Percentiles rank a stretch among this genome's conserved stretches.
phyloP scores from a whole-genome alignment of 1,284 basidiomycete species.

The Fomitiporia mediterranea region DNA sequence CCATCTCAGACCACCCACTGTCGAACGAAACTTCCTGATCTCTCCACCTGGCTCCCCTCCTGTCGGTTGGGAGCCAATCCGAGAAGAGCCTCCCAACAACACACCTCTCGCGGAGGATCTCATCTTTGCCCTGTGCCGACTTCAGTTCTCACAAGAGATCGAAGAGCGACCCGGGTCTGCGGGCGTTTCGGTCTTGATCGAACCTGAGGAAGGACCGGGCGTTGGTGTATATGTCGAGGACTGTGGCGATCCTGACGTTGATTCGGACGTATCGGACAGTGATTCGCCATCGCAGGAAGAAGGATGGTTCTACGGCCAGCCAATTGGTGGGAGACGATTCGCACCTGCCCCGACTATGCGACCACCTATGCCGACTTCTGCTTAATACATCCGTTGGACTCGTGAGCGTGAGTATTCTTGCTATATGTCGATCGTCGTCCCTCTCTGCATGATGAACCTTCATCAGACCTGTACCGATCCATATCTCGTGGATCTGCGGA shows the following conservation, averaged over 20 bases:
- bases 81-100: conserved; percentile 89
- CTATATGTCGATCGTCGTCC: neutral
- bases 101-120: conserved; percentile 88
- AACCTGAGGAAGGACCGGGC: conserved; percentile 64
- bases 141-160: conserved; percentile 46
- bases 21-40: conserved; percentile 94
- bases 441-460: conserved; percentile 32
- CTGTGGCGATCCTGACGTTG: conserved; percentile 34
- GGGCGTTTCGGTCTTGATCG: conserved; percentile 52
- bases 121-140: conserved; percentile 65
- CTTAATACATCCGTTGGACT: conserved; percentile 10
- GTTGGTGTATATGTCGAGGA: conserved; percentile 74
- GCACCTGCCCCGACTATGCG: conserved; percentile 50
- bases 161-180: conserved; percentile 28
- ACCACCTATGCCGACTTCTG: conserved; percentile 38
- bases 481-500: conserved; percentile 31
- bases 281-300: conserved; percentile 33
- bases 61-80: conserved; percentile 91
- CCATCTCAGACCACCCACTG: conserved; percentile 70
- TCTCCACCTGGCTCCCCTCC: conserved; percentile 98
- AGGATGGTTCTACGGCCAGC: conserved; percentile 61
- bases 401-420: conserved; percentile 11
- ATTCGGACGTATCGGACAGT: conserved; percentile 29
- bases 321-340: conserved; percentile 49
- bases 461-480: conserved; percentile 46